Evolutionary conservation across 164 flowering plant genomes (phyloP).

Genomic region (Brasenia schreberi): DNA sequence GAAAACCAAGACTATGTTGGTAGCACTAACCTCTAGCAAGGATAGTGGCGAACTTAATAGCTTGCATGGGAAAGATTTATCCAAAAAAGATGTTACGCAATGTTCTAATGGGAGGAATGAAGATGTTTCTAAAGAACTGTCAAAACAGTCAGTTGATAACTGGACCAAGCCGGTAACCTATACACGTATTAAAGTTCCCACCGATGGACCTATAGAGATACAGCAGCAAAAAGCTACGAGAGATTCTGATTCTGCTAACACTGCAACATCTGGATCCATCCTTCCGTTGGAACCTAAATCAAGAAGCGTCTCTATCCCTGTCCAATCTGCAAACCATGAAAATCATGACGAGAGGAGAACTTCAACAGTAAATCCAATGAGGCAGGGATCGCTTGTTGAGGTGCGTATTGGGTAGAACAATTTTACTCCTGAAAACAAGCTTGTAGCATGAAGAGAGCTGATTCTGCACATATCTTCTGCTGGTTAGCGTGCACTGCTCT

Average conservation of each 20-base stretch:
- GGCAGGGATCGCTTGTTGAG: constrained; percentile 78
- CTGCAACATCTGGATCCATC: constrained; percentile 4
- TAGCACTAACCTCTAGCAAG: background rate
- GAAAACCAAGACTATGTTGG: background rate
- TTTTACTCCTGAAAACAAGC: too few species aligned
- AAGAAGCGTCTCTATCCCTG: constrained; percentile 8
- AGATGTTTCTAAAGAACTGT: constrained; percentile 7
- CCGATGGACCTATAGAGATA: background rate
- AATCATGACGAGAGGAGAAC: constrained; percentile 6
- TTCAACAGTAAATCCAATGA: constrained; percentile 20
- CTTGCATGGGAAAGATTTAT: background rate
- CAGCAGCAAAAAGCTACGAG: background rate
- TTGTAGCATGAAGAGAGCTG: too few species aligned
- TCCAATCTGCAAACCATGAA: constrained; percentile 11
- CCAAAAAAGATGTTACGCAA: background rate
- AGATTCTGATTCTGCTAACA: background rate
- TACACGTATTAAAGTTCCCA: background rate
- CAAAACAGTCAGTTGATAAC: constrained; percentile 14
- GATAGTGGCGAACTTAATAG: background rate
- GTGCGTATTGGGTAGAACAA: constrained; percentile 13
- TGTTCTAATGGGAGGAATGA: background rate
- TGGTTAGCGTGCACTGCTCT: too few species aligned
- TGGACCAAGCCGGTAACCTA: constrained; percentile 16
- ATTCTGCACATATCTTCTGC: too few species aligned
- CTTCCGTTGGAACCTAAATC: constrained; percentile 28